Evolutionary conservation across 2,329 filamentous ascomycete genomes (phyloP), one percentile per base, ranked within the genome.

Genomic region (Fusarium sublunatum): DNA sequence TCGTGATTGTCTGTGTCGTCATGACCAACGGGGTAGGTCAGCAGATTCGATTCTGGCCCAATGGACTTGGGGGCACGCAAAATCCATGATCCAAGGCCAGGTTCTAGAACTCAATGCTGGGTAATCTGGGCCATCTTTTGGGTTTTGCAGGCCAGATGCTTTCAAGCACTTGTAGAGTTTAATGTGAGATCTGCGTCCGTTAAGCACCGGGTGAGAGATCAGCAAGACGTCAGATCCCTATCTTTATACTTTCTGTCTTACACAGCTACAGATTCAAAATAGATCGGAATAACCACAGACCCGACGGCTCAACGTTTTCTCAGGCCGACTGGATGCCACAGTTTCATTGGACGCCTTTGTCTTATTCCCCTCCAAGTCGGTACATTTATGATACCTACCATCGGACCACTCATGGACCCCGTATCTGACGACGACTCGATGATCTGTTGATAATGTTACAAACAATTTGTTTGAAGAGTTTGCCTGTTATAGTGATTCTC

Each of bases 341-440:
- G 28, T 35, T 34, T 62, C 31, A 62, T 64, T 64, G 61, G 61
- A 36, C 40, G 15, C 29, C 40, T 45, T 43, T 8, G 36, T 53
- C 53, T 46, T 40, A 31, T 50, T 48, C 41, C 31, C 32, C 15
- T 38, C 42, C 56, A 36, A 34, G 26, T 36, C 8, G 38, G 42
- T 46, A 65, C 52, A 65, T 58, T 56, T 65, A 65, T 63, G 61
- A 54, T 63, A 54, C 52, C 57, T 63, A 54, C 52, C 57, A 65
- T 63, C 61, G 61, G 61, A 51, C 61, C 47, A 62, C 24, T 12
- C 31, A 32, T 32, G 11, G 10, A 32, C 34, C 41, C 28, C 50
- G 58, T 58, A 49, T 47, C 61, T 47, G 31, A 38, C 22, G 24
- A 25, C 26, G 31, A 38, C 22, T 34, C 36, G 15, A 22, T 45